Conservation (phyloP, 345 rosid genomes). For the Citrus maxima region DNA sequence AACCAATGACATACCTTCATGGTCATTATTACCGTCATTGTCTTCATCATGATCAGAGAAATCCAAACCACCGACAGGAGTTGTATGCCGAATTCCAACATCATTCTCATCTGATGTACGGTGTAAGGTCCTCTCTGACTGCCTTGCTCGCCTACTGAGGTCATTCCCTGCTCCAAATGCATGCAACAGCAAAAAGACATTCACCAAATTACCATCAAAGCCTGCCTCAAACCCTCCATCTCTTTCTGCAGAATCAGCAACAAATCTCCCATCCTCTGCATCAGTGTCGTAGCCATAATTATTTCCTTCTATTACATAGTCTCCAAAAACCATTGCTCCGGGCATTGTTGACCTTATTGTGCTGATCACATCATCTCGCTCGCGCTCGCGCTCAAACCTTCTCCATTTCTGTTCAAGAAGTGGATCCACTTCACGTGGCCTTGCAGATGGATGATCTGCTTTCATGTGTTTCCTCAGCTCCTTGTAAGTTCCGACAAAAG, state of each 20-base stretch:
- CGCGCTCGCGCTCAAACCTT: conserved; percentile 72
- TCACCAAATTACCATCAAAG: conserved; percentile 57
- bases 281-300: conserved; percentile 45
- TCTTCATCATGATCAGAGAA: conserved; percentile 50
- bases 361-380: conserved; percentile 70
- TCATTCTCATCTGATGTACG: conserved; percentile 32
- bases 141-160: conserved; percentile 41
- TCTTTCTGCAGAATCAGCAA: conserved; percentile 31
- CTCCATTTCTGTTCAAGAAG: conserved; percentile 81
- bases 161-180: conserved; percentile 73
- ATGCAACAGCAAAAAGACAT: conserved; percentile 63
- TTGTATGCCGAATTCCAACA: conserved; percentile 18
- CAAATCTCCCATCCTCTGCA: conserved; percentile 36
- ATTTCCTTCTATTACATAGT: conserved; percentile 74
- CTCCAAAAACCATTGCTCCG: conserved; percentile 82
- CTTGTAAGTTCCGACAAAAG: conserved; percentile 68
- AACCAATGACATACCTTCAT: conserved; percentile 49
- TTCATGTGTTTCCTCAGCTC: conserved; percentile 95
- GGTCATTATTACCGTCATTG: conserved; percentile 16
- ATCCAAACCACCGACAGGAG: conserved; percentile 30
- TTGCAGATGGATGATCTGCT: conserved; percentile 68
- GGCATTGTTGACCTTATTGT: conserved; percentile 85
- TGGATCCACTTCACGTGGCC: conserved; percentile 83
- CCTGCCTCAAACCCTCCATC: conserved; percentile 45
- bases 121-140: conserved; percentile 27